These are phyloP conservation scores for Ophioceras dolichostomum DNA, from an alignment of 2,329 filamentous ascomycete genomes.

Conservation along the genomic window DNA sequence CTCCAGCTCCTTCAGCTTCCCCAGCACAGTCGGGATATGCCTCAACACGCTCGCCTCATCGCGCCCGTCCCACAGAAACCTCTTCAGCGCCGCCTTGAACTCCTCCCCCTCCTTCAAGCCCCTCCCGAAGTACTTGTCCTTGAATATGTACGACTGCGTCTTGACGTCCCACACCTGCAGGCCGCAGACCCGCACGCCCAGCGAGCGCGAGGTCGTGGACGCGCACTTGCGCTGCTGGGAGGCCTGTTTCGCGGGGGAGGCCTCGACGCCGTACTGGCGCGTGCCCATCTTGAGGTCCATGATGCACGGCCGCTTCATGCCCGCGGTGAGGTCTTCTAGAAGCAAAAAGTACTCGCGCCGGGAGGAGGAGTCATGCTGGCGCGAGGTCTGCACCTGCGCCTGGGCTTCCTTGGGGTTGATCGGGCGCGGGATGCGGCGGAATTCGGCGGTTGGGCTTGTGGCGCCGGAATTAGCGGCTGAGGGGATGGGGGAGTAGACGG, in stretches of 20 bases:
- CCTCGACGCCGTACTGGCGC: slow-evolving; percentile 89
- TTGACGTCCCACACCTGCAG: slow-evolving; percentile 92
- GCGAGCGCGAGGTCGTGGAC: slow-evolving; percentile 77
- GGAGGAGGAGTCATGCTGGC: no score
- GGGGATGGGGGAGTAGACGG: slow-evolving; percentile 19
- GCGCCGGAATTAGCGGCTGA: no score
- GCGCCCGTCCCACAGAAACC: slow-evolving; percentile 84
- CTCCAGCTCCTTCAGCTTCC: slow-evolving; percentile 74
- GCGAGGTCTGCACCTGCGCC: slow-evolving; percentile 45
- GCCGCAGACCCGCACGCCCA: slow-evolving; percentile 88
- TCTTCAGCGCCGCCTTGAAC: slow-evolving; percentile 77
- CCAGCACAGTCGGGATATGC: slow-evolving; percentile 78
- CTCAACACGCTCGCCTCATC: slow-evolving; percentile 68
- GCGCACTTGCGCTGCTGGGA: slow-evolving; percentile 91
- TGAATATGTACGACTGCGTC: slow-evolving; percentile 78
- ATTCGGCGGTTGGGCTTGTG: slow-evolving; percentile 23
- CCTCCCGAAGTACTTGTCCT: slow-evolving; percentile 95
- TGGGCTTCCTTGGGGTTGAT: slow-evolving; percentile 70
- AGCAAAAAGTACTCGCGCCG: slow-evolving; percentile 88
- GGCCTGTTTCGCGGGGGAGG: slow-evolving; percentile 78
- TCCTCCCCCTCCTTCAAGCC: slow-evolving; percentile 76
- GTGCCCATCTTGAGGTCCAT: slow-evolving; percentile 99
- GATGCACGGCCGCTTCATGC: slow-evolving; percentile 93
- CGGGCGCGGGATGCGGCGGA: slow-evolving; percentile 41
- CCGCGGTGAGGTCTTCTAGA: slow-evolving; percentile 86